Evolutionary conservation across 1,284 basidiomycete genomes (phyloP).

Genomic region (Xerocomus tenax): DNA sequence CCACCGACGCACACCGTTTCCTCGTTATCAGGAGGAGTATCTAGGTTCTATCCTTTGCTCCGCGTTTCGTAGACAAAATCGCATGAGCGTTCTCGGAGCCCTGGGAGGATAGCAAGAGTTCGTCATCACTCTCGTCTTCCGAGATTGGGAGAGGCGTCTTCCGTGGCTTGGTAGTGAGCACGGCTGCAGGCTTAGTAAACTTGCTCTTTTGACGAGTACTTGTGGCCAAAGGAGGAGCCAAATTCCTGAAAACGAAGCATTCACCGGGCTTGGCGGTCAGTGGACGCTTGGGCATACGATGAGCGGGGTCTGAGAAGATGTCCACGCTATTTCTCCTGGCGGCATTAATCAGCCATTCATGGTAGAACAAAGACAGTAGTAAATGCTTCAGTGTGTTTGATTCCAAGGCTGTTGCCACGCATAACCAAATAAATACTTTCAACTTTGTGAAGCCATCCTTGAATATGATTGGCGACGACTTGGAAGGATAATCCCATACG

Average conservation of each 20-base stretch:
- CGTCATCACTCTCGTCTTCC: slow-evolving; percentile 26
- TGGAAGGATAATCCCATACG: too few relatives aligned
- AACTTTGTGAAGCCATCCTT: too few relatives aligned
- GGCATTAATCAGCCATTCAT: slow-evolving; percentile 17
- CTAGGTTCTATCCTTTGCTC: slow-evolving; percentile 3
- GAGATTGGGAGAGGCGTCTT: background rate
- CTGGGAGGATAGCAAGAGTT: slow-evolving; percentile 27
- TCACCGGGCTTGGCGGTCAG: slow-evolving; percentile 23
- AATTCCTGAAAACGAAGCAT: slow-evolving; percentile 26
- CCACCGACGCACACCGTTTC: slow-evolving; percentile 19
- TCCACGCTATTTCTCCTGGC: background rate
- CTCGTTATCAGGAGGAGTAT: background rate
- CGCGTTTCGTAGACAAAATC: slow-evolving; percentile 1
- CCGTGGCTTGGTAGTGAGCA: background rate
- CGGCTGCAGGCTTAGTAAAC: slow-evolving; percentile 5
- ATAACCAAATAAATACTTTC: slow-evolving; percentile 16
- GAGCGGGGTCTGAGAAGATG: slow-evolving; percentile 14
- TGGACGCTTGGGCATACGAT: slow-evolving; percentile 27
- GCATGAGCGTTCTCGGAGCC: slow-evolving; percentile 14
- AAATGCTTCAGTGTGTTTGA: slow-evolving; percentile 16
- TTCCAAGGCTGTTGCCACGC: slow-evolving; percentile 24
- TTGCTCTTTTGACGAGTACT: slow-evolving; percentile 11
- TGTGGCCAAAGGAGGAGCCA: slow-evolving; percentile 15
- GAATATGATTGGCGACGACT: too few relatives aligned
- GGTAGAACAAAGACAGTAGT: background rate